phyloP scores from a whole-genome alignment of 148 eudicot species.

The Tetragonia tetragonoides region DNA sequence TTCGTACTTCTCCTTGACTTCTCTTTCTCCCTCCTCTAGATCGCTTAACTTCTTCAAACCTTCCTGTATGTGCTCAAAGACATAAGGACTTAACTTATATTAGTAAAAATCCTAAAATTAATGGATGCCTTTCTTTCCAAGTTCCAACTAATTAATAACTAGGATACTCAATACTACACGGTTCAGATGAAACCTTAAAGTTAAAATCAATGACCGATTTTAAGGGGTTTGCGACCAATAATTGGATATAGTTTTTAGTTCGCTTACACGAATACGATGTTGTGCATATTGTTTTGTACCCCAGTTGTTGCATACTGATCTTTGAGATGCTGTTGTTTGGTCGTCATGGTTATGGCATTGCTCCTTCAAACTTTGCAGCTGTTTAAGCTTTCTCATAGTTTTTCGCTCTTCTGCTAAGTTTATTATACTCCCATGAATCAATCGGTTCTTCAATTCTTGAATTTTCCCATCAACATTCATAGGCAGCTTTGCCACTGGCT shows the following conservation, averaged over 20 bases:
- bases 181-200: no score
- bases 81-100: no score
- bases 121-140: no score
- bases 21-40: neutral
- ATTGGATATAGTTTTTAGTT: no score
- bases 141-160: no score
- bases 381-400: neutral
- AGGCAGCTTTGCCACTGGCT: no score
- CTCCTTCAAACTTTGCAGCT: neutral
- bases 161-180: no score
- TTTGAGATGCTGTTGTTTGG: neutral
- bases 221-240: no score
- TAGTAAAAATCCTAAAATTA: no score
- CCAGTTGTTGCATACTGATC: no score
- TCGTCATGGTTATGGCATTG: neutral
- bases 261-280: constrained; percentile 4
- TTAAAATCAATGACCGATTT: no score
- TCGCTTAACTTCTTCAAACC: neutral
- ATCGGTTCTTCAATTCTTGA: neutral
- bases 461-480: neutral
- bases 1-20: neutral
- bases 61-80: neutral
- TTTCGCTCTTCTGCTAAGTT: neutral
- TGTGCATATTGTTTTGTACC: neutral
- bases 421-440: constrained; percentile 4